phyloP scores from a whole-genome alignment of 169 alveolate genomes.

The Cryptosporidium sp. region DNA sequence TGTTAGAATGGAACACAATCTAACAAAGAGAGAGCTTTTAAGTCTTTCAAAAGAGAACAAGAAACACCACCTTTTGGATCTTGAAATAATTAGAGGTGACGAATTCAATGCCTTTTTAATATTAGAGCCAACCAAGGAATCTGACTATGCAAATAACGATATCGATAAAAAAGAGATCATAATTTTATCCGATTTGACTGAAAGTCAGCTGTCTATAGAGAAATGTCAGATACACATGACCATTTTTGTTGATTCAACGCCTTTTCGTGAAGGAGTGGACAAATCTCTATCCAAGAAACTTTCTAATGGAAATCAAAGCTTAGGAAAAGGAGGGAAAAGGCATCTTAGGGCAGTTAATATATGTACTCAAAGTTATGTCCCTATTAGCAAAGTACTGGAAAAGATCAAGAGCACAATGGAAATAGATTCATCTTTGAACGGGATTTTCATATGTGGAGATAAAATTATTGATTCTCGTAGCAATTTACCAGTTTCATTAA shows the following conservation, averaged over 20 bases:
- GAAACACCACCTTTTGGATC: conserved; percentile 17
- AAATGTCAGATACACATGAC: background rate
- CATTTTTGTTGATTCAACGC: background rate
- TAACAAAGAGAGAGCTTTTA: conserved; percentile 12
- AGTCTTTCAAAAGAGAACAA: background rate
- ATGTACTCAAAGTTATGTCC: background rate
- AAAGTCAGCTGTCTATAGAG: background rate
- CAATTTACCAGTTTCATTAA: conserved; percentile 23
- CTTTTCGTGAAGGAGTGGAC: background rate
- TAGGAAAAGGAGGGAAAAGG: background rate
- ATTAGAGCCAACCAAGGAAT: background rate
- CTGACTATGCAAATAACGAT: background rate
- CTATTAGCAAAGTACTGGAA: conserved; percentile 18
- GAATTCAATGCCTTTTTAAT: conserved; percentile 26
- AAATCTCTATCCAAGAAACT: background rate
- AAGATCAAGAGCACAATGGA: background rate
- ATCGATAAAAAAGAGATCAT: background rate
- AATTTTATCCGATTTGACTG: background rate
- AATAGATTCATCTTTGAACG: background rate
- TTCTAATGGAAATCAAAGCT: background rate
- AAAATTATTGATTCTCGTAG: conserved; percentile 21
- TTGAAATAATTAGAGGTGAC: conserved; percentile 30
- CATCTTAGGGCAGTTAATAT: background rate
- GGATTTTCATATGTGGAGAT: conserved; percentile 57
- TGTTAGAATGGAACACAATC: background rate